These are phyloP conservation scores for Vanrija sp. DNA, from an alignment of 1,284 basidiomycete genomes.

Conservation along the genomic window DNA sequence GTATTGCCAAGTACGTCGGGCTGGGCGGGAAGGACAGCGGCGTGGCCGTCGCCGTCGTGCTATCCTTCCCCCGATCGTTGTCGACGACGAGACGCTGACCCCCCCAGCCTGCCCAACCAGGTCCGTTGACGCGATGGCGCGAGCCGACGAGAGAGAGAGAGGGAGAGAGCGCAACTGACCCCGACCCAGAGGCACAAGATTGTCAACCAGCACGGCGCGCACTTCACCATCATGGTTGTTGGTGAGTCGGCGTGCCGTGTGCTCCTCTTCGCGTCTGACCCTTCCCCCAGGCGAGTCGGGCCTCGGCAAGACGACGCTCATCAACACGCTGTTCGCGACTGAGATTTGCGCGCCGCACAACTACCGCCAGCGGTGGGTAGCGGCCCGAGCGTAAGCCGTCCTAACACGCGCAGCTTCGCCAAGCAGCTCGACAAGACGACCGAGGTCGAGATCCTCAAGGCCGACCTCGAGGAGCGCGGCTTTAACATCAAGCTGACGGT, in stretches of 20 bases:
- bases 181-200: slow-evolving; percentile 80
- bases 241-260: slow-evolving; percentile 59
- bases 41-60: not conserved
- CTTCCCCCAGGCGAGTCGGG: slow-evolving; percentile 75
- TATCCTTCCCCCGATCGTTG: no score
- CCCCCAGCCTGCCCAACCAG: slow-evolving; percentile 94
- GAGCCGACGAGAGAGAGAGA: no score
- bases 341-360: slow-evolving; percentile 90
- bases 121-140: slow-evolving; percentile 55
- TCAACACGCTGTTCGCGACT: slow-evolving; percentile 99
- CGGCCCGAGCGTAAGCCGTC: not conserved
- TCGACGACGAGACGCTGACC: slow-evolving; percentile 1
- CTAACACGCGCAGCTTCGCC: slow-evolving; percentile 58
- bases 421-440: slow-evolving; percentile 99
- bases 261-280: not conserved
- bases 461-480: slow-evolving; percentile 95
- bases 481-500: slow-evolving; percentile 99
- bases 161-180: not conserved
- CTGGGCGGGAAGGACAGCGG: not conserved
- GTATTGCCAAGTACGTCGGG: slow-evolving; percentile 49
- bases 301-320: slow-evolving; percentile 88
- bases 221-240: slow-evolving; percentile 99
- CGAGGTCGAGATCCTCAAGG: slow-evolving; percentile 94
- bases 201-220: slow-evolving; percentile 91
- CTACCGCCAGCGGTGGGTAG: slow-evolving; percentile 62